Percentiles rank a stretch among this genome's conserved stretches.
Evolutionary conservation across 164 flowering plant species (phyloP).

Genomic region (Aristolochia contorta): DNA sequence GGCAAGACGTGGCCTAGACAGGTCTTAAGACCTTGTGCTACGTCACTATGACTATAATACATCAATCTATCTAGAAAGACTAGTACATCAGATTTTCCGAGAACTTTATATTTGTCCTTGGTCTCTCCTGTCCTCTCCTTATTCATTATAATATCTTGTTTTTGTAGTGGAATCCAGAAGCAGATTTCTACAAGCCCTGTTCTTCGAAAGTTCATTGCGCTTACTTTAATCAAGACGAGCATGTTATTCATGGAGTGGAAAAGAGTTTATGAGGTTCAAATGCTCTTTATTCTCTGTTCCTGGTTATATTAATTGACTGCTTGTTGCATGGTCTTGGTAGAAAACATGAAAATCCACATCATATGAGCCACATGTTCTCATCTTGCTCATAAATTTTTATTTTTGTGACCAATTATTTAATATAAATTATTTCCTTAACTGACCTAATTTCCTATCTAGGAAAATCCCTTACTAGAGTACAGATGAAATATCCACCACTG

Average conservation of each 20-base stretch:
- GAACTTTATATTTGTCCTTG: too few species aligned
- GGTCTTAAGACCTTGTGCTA: too few species aligned
- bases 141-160: not conserved
- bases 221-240: constrained; percentile 56
- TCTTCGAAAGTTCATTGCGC: constrained; percentile 52
- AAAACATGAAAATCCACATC: too few species aligned
- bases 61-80: too few species aligned
- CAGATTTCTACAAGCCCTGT: constrained; percentile 57
- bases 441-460: constrained; percentile 31
- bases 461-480: constrained; percentile 41
- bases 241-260: constrained; percentile 68
- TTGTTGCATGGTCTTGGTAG: not conserved
- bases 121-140: not conserved
- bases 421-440: too few species aligned
- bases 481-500: constrained; percentile 28
- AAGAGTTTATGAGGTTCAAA: constrained; percentile 73
- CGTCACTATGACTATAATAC: too few species aligned
- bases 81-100: too few species aligned
- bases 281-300: not conserved
- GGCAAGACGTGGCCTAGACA: too few species aligned
- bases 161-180: constrained; percentile 74
- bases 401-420: too few species aligned
- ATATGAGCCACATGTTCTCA: too few species aligned
- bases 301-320: not conserved
- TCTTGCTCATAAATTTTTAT: too few species aligned